Conservation (phyloP, 1,139 yeast species). For the Diutina siamensis region DNA sequence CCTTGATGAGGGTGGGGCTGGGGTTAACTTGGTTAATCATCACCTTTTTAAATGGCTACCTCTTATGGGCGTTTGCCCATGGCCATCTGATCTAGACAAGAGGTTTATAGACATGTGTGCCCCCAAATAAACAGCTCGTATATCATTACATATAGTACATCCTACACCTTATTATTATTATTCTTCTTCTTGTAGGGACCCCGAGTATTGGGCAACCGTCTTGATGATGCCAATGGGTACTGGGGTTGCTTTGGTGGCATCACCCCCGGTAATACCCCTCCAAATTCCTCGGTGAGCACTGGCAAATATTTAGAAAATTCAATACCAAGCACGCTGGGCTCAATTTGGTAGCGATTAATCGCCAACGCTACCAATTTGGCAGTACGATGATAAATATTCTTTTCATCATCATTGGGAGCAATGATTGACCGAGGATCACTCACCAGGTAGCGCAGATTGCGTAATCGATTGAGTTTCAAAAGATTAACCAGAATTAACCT, state of each 20-base stretch:
- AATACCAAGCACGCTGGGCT: slow-evolving; percentile 21
- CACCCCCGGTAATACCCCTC: slow-evolving; percentile 69
- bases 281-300: slow-evolving; percentile 59
- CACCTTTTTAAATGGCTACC: slow-evolving; percentile 59
- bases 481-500: slow-evolving; percentile 46
- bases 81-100: slow-evolving; percentile 1
- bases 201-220: slow-evolving; percentile 30
- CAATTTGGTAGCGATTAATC: slow-evolving; percentile 18
- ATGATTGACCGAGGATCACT: slow-evolving; percentile 20
- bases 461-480: slow-evolving; percentile 47
- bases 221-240: slow-evolving; percentile 11
- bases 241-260: slow-evolving; percentile 10
- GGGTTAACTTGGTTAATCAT: slow-evolving; percentile 61
- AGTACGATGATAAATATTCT: slow-evolving; percentile 30
- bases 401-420: slow-evolving; percentile 15
- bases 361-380: slow-evolving; percentile 22
- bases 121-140: neutral
- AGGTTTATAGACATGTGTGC: neutral
- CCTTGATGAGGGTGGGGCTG: slow-evolving; percentile 40
- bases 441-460: slow-evolving; percentile 42
- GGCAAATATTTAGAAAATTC: slow-evolving; percentile 43
- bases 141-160: neutral
- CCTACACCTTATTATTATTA: neutral
- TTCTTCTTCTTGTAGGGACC: slow-evolving; percentile 27
- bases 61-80: slow-evolving; percentile 25